Conservation (phyloP, 805 yeast genomes). For the Wickerhamiella dianesei region DNA sequence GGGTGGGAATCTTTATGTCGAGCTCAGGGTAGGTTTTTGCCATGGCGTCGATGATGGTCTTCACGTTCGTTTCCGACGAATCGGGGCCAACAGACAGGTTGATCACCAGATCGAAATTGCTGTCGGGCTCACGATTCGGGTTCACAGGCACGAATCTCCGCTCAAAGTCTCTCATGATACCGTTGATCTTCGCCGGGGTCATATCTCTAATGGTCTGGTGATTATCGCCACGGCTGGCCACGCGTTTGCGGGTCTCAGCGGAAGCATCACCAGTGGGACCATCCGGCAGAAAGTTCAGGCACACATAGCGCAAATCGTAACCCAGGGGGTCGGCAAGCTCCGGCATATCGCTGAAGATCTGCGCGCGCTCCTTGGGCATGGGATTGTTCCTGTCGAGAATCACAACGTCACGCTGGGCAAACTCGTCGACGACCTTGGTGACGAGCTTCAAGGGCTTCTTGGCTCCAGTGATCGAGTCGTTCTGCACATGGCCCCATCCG, state of each 20-base stretch:
- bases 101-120: constrained; percentile 50
- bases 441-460: constrained; percentile 22
- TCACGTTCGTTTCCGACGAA: constrained; percentile 40
- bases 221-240: constrained; percentile 62
- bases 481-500: constrained; percentile 65
- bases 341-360: constrained; percentile 43
- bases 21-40: constrained; percentile 27
- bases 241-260: constrained; percentile 45
- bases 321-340: constrained; percentile 32
- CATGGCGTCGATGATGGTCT: constrained; percentile 30
- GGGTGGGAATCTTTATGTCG: constrained; percentile 27
- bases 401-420: constrained; percentile 36
- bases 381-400: constrained; percentile 79
- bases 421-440: constrained; percentile 17
- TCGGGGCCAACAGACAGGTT: constrained; percentile 35
- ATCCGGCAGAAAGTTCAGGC: constrained; percentile 49
- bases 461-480: constrained; percentile 45
- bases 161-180: constrained; percentile 63
- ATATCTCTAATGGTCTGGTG: constrained; percentile 67
- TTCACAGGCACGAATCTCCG: constrained; percentile 52
- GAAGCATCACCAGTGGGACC: constrained; percentile 30
- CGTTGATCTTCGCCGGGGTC: constrained; percentile 37
- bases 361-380: constrained; percentile 50
- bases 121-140: constrained; percentile 40
- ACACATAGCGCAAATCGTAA: constrained; percentile 43